Conservation (phyloP, 2,329 filamentous ascomycete genomes). For the Aspergillus jensenii region DNA sequence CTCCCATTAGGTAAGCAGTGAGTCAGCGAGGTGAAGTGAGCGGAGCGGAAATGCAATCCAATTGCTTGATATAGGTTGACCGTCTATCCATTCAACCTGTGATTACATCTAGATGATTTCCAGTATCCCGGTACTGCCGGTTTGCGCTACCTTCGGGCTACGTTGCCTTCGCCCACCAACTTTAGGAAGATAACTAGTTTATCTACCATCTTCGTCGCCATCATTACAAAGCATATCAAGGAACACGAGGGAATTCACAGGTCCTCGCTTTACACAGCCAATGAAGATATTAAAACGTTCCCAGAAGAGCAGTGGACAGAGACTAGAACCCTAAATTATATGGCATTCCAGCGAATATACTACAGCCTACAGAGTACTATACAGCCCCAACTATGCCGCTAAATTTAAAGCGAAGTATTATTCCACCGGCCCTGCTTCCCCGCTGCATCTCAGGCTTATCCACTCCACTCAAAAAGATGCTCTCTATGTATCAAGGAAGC, state of each 20-base stretch:
- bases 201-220: no score
- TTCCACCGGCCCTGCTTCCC: conserved; percentile 8
- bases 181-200: no score
- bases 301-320: neutral
- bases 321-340: neutral
- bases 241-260: no score
- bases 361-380: neutral
- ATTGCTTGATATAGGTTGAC: no score
- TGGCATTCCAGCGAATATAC: neutral
- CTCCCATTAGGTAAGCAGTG: no score
- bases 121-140: no score
- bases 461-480: neutral
- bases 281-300: conserved; percentile 4
- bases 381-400: neutral
- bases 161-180: no score
- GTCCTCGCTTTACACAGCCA: neutral
- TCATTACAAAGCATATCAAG: no score
- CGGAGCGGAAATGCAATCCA: no score
- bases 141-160: neutral
- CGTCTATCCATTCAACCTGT: no score
- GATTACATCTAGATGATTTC: neutral
- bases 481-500: no score
- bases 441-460: conserved; percentile 7
- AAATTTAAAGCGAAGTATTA: neutral
- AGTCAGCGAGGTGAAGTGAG: no score